Base-by-base conservation (phyloP, 306 rosid species). In the Prunus fruticosa region DNA sequence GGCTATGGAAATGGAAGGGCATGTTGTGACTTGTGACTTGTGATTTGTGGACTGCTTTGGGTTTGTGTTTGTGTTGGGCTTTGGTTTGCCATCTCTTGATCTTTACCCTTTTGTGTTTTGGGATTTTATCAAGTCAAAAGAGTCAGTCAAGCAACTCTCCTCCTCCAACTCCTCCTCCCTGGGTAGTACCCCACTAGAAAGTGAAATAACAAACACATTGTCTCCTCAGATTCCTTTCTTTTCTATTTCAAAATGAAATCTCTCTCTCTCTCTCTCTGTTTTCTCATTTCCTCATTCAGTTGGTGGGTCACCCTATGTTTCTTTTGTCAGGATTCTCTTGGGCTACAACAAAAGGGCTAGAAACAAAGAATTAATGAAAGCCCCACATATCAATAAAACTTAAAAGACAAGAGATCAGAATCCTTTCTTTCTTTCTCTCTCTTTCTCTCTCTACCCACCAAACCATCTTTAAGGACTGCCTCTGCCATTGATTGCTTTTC, bases 271-370 rank as follows among this genome's bases (percentile, higher is more conserved):
- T n/a, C 69, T 25, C 60, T 76, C 30, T 79, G 82, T 82, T 73
- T 80, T 80, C 84, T 81, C 83, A 72, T 88, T 83, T 84, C 88
- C 90, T 79, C 64, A 83, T 81, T 84, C 95, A 86, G 87, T 79
- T 73, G 81, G 91, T 96, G 99, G 99, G 98, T n/a, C 96, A 79
- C 82, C 82, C 86, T 63, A 47, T 87, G 97, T 88, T 91, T 92
- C 90, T 88, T 96, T 92, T 92, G 98, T 86, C 97, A 88, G 93
- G 90, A 92, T 89, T 88, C 91, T 86, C 91, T 89, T 72, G 79
- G 91, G 77, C 87, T 85, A 58, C 84, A 78, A 60, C 79, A 85
- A 82, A 79, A 28, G 79, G 64, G 79, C 76, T 75, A 80, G 72
- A 90, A 81, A 76, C 79, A 88, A 81, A 82, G 74, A 64, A 81